phyloP scores from a whole-genome alignment of 2,329 filamentous ascomycete genomes.

The Karstenula rhodostoma region DNA sequence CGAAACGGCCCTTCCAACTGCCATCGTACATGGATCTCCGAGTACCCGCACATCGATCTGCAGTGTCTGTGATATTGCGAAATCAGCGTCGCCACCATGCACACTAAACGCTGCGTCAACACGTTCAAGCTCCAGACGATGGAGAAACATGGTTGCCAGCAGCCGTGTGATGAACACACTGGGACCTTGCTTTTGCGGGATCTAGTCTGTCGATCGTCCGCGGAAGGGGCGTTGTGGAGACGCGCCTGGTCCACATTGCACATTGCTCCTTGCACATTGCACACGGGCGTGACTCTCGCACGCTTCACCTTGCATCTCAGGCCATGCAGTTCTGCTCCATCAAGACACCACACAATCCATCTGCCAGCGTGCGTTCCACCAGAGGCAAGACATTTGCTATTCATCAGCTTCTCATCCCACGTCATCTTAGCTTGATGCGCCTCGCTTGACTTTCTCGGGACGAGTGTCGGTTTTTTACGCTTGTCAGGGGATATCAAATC shows the following conservation, averaged over 20 bases:
- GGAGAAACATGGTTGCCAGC: conserved; percentile 1
- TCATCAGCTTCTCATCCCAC: neutral
- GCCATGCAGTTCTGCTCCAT: neutral
- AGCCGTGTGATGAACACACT: neutral
- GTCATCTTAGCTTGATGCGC: neutral
- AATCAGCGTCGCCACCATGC: conserved; percentile 4
- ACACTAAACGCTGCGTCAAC: neutral
- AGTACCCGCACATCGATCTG: neutral
- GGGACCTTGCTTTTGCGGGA: conserved; percentile 2
- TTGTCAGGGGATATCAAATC: conserved; percentile 1
- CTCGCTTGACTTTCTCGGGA: conserved; percentile 4
- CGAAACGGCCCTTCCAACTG: neutral
- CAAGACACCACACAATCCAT: neutral
- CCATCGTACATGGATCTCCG: neutral
- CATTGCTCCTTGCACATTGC: conserved; percentile 3
- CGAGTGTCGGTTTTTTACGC: neutral
- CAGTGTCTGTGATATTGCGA: neutral
- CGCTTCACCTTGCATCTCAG: neutral
- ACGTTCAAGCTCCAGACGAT: neutral
- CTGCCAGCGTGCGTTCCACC: neutral
- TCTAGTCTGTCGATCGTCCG: conserved; percentile 1
- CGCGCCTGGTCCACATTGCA: conserved; percentile 1
- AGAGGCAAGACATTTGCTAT: neutral
- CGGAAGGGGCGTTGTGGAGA: conserved; percentile 5
- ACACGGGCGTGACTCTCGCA: too few species aligned